A percentile compares a stretch with the other conserved stretches of the same genome.
These are phyloP conservation scores for Phytophthora macrochlamydospora DNA, from an alignment of 352 stramenopile species.

Conservation along the genomic window DNA sequence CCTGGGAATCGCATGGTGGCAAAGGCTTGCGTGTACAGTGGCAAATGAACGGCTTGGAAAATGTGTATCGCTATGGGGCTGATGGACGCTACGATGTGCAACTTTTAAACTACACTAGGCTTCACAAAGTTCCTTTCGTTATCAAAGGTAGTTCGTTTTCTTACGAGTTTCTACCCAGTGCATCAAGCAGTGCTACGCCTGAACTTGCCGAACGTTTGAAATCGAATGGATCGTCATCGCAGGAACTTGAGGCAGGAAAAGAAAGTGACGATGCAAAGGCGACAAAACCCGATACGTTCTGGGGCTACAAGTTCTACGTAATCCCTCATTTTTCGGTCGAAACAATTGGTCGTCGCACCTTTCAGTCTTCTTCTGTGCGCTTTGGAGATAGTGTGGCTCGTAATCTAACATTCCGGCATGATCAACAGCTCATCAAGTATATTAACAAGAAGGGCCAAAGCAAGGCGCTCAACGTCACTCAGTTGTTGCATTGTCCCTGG, in stretches of 20 bases:
- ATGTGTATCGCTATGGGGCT: slow-evolving; percentile 70
- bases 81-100: slow-evolving; percentile 69
- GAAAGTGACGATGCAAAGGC: slow-evolving; percentile 9
- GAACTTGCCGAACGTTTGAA: slow-evolving; percentile 27
- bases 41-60: slow-evolving; percentile 37
- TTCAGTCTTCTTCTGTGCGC: slow-evolving; percentile 40
- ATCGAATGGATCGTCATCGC: slow-evolving; percentile 40
- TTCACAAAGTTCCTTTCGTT: slow-evolving; percentile 42
- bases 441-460: slow-evolving; percentile 63
- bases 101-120: slow-evolving; percentile 16
- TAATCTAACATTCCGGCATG: slow-evolving; percentile 41
- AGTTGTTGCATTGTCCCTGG: slow-evolving; percentile 64
- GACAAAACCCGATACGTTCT: slow-evolving; percentile 25
- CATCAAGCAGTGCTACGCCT: slow-evolving; percentile 7
- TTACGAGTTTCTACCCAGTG: slow-evolving; percentile 40
- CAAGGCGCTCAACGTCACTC: slow-evolving; percentile 53
- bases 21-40: slow-evolving; percentile 68
- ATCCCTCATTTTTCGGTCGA: slow-evolving; percentile 67
- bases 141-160: slow-evolving; percentile 48
- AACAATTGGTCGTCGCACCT: slow-evolving; percentile 57
- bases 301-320: slow-evolving; percentile 79
- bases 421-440: slow-evolving; percentile 77
- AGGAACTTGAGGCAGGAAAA: slow-evolving; percentile 28
- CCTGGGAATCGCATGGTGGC: slow-evolving; percentile 53
- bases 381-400: slow-evolving; percentile 19